Percentiles rank a stretch among this genome's conserved stretches.
phyloP scores from a whole-genome alignment of 768 basidiomycete species.

The Ramaria sp. region DNA sequence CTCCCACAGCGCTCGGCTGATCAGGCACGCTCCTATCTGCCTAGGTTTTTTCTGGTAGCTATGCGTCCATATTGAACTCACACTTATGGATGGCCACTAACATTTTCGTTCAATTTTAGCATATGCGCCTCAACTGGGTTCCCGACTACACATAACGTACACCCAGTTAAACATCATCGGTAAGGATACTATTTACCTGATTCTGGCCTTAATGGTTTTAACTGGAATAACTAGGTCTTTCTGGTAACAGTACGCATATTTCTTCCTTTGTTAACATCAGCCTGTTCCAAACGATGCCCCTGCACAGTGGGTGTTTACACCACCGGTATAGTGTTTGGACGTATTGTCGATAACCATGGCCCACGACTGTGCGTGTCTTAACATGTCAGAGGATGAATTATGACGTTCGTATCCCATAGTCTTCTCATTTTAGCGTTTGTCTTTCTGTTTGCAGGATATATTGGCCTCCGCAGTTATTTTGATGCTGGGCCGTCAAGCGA shows the following conservation, averaged over 20 bases:
- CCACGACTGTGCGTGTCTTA: conserved; percentile 36
- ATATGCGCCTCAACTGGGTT: conserved; percentile 79
- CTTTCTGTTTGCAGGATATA: conserved; percentile 60
- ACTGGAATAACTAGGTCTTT: conserved; percentile 24
- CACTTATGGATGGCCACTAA: too few relatives aligned
- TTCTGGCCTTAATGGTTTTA: not conserved
- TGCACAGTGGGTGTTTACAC: conserved; percentile 62
- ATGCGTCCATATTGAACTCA: not conserved
- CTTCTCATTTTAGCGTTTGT: conserved; percentile 50
- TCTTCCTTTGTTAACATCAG: not conserved
- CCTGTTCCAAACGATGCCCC: not conserved
- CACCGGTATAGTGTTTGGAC: conserved; percentile 70
- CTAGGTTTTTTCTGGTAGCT: not conserved
- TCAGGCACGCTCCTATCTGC: conserved; percentile 11
- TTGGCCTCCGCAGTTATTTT: conserved; percentile 60
- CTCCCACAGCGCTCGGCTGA: conserved; percentile 26
- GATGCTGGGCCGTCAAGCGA: conserved; percentile 34
- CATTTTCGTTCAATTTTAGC: conserved; percentile 28
- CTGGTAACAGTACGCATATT: conserved; percentile 53
- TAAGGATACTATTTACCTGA: not conserved
- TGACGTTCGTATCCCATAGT: conserved; percentile 18
- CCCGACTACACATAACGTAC: conserved; percentile 63
- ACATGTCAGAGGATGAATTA: not conserved
- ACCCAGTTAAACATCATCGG: conserved; percentile 78
- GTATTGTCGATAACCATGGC: conserved; percentile 64